These are phyloP conservation scores for Hyaloscypha bicolor DNA, from an alignment of 495 filamentous ascomycete genomes.

Conservation along the genomic window DNA sequence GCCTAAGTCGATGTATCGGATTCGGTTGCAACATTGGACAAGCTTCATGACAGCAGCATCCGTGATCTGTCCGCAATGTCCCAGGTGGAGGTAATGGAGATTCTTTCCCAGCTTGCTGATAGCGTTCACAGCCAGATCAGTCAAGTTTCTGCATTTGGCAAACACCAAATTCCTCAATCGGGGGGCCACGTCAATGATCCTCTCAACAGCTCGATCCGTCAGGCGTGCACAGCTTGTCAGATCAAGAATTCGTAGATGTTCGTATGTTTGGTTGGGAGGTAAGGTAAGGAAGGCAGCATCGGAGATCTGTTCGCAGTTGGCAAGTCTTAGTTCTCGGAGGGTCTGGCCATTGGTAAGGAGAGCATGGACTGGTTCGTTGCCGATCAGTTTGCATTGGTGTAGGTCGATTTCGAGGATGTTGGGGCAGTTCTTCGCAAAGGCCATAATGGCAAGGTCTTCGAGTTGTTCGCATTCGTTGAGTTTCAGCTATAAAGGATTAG, in stretches of 20 bases:
- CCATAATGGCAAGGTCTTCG: conserved; percentile 75
- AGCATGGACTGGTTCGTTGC: conserved; percentile 76
- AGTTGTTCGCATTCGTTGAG: conserved; percentile 84
- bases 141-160: conserved; percentile 90
- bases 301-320: conserved; percentile 79
- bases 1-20: conserved; percentile 95
- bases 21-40: conserved; percentile 85
- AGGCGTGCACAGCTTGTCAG: conserved; percentile 84
- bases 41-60: conserved; percentile 82
- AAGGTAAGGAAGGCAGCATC: conserved; percentile 85
- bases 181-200: conserved; percentile 82
- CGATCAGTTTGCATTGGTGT: conserved; percentile 78
- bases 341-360: conserved; percentile 75
- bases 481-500: conserved; percentile 69
- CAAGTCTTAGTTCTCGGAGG: conserved; percentile 85
- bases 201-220: conserved; percentile 82
- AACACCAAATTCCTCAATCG: conserved; percentile 90
- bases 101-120: conserved; percentile 94
- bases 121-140: conserved; percentile 83
- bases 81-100: conserved; percentile 92
- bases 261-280: conserved; percentile 68
- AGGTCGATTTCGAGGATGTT: conserved; percentile 97
- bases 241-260: conserved; percentile 90
- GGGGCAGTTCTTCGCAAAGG: conserved; percentile 84
- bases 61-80: conserved; percentile 89